Conservation (phyloP, 2,329 filamentous ascomycete genomes). For the Aspergillus sclerotialis region DNA sequence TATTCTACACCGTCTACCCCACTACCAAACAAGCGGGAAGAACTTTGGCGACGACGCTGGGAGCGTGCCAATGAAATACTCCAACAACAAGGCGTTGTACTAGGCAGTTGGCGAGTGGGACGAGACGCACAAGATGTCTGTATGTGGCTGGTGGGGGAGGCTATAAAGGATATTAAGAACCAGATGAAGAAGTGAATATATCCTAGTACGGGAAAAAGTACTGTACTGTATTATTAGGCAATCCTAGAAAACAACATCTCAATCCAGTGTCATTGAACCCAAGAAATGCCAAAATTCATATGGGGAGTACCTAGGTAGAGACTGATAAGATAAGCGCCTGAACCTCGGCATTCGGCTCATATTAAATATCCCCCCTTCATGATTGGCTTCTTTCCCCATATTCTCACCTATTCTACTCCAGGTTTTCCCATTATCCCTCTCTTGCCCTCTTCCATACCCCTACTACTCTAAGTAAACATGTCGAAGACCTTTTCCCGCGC, state of each 20-base stretch:
- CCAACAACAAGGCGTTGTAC: conserved; percentile 33
- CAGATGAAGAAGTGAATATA: not conserved
- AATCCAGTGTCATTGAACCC: too few species aligned
- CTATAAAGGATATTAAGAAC: conserved; percentile 19
- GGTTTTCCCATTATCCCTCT: not conserved
- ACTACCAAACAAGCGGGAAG: conserved; percentile 41
- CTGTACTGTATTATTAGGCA: too few species aligned
- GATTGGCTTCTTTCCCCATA: not conserved
- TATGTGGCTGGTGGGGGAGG: conserved; percentile 36
- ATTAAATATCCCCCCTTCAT: not conserved
- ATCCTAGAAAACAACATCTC: too few species aligned
- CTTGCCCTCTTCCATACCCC: not conserved
- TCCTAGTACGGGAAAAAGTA: not conserved
- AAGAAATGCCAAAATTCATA: too few species aligned
- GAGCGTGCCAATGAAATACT: conserved; percentile 38
- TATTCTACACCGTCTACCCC: conserved; percentile 19
- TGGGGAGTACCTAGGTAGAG: too few species aligned
- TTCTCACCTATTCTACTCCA: not conserved
- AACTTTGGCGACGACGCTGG: conserved; percentile 44
- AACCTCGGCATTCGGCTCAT: not conserved
- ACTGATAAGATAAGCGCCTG: too few species aligned
- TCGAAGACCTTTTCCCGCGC: conserved; percentile 38
- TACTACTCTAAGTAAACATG: conserved; percentile 6
- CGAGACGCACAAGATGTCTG: conserved; percentile 40
- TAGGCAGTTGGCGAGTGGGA: conserved; percentile 41